Conservation (phyloP, 768 basidiomycete genomes). For the Boletus barrowsii region DNA sequence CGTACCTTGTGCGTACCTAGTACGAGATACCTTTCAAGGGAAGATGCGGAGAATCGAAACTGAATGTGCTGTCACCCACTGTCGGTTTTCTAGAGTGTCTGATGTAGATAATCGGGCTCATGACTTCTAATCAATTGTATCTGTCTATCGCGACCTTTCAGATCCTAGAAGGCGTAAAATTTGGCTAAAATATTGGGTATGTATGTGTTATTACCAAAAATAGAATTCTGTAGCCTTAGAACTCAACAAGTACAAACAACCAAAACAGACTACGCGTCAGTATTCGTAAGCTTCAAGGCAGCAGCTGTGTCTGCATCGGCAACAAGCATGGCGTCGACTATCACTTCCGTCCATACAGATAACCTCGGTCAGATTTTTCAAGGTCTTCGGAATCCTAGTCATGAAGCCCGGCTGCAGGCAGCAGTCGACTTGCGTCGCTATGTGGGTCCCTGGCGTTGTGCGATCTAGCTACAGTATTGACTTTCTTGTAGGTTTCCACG, state of each 20-base stretch:
- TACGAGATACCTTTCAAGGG: too few relatives aligned
- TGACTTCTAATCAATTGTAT: too few relatives aligned
- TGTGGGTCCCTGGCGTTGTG: slow-evolving; percentile 41
- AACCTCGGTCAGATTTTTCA: slow-evolving; percentile 65
- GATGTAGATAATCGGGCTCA: too few relatives aligned
- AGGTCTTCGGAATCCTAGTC: slow-evolving; percentile 59
- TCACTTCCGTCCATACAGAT: slow-evolving; percentile 56
- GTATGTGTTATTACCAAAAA: slow-evolving; percentile 9
- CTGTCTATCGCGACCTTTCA: too few relatives aligned
- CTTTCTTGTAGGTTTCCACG: slow-evolving; percentile 55
- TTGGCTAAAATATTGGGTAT: too few relatives aligned
- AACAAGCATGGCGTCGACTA: slow-evolving; percentile 58
- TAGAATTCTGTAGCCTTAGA: slow-evolving; percentile 11
- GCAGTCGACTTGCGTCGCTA: slow-evolving; percentile 73
- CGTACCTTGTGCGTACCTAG: too few relatives aligned
- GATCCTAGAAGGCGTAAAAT: not conserved
- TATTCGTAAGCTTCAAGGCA: slow-evolving; percentile 9
- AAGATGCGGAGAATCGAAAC: too few relatives aligned
- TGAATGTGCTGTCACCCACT: too few relatives aligned
- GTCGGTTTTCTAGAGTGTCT: too few relatives aligned
- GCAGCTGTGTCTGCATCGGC: slow-evolving; percentile 7
- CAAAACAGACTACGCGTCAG: slow-evolving; percentile 8
- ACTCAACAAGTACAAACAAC: slow-evolving; percentile 32
- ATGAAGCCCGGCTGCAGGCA: slow-evolving; percentile 62
- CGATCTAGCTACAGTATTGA: slow-evolving; percentile 10